Percentiles rank a stretch among this genome's conserved stretches.
phyloP scores from a whole-genome alignment of 176 grass and related monocot genomes.

The Paspalum vaginatum region DNA sequence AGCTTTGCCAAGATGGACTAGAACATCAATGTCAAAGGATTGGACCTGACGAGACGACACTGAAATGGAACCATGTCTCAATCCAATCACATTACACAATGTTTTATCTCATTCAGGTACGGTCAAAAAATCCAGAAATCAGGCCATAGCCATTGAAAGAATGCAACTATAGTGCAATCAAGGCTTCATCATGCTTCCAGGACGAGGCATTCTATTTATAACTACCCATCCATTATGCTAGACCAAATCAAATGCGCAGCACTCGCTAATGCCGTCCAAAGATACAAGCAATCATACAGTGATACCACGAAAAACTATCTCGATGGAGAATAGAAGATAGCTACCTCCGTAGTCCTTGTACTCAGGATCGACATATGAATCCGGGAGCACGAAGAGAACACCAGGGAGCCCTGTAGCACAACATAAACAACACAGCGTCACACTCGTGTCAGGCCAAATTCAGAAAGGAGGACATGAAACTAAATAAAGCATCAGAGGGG shows the following conservation, averaged over 20 bases:
- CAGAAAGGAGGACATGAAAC: not conserved
- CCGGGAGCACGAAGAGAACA: constrained; percentile 87
- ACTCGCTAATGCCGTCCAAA: not conserved
- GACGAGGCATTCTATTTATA: not conserved
- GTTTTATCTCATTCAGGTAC: not conserved
- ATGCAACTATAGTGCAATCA: not conserved
- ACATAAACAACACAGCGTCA: not conserved
- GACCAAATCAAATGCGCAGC: not conserved
- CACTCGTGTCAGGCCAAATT: not conserved
- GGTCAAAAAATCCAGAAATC: not conserved
- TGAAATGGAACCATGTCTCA: not conserved
- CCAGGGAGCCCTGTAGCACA: constrained; percentile 67
- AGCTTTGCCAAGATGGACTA: constrained; percentile 70
- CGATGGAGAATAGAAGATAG: not conserved
- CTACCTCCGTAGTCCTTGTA: constrained; percentile 97
- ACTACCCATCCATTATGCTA: not conserved
- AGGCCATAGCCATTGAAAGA: not conserved
- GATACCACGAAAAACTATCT: not conserved
- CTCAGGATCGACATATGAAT: constrained; percentile 88
- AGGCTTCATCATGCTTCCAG: too few relatives aligned
- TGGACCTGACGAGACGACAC: not conserved
- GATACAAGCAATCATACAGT: not conserved
- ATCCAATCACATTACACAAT: not conserved
- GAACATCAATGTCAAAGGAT: not conserved
- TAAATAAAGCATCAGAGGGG: not conserved